These are phyloP conservation scores for Suillus weaverae DNA, from an alignment of 768 basidiomycete species.

Conservation along the genomic window DNA sequence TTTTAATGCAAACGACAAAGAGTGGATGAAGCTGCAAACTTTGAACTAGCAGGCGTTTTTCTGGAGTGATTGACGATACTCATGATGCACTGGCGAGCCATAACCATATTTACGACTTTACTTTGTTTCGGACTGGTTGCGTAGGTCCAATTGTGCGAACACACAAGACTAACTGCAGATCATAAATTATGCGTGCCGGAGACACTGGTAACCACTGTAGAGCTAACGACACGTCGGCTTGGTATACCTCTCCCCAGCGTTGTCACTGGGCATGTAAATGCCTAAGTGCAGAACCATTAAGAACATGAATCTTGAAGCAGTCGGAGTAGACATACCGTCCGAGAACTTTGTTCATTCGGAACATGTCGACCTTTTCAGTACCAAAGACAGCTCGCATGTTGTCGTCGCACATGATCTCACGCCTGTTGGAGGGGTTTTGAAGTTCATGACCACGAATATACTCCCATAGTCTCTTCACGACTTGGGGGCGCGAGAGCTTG, in stretches of 20 bases:
- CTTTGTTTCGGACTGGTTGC: background rate
- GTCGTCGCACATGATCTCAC: constrained; percentile 84
- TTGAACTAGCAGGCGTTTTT: constrained; percentile 49
- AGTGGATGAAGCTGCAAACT: constrained; percentile 84
- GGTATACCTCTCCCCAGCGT: background rate
- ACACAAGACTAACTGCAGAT: background rate
- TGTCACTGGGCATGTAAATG: constrained; percentile 33
- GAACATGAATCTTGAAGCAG: background rate
- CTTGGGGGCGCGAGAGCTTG: constrained; percentile 81
- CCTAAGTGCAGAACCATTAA: constrained; percentile 17
- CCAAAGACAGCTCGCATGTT: constrained; percentile 73
- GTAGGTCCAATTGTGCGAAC: background rate
- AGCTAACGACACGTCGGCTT: background rate
- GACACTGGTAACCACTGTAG: background rate
- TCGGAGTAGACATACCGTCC: constrained; percentile 54
- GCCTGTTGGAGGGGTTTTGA: constrained; percentile 83
- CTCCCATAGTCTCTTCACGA: constrained; percentile 88
- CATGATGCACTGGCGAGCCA: background rate
- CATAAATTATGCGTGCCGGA: background rate
- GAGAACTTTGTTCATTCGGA: constrained; percentile 91
- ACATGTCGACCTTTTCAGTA: constrained; percentile 86
- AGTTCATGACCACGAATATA: constrained; percentile 81
- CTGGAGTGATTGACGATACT: constrained; percentile 3
- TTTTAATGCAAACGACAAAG: constrained; percentile 80
- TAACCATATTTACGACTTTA: background rate